A percentile compares a stretch with the other conserved stretches of the same genome.
phyloP scores from a whole-genome alignment of 2,329 filamentous ascomycete species.

The Camillea tinctor region DNA sequence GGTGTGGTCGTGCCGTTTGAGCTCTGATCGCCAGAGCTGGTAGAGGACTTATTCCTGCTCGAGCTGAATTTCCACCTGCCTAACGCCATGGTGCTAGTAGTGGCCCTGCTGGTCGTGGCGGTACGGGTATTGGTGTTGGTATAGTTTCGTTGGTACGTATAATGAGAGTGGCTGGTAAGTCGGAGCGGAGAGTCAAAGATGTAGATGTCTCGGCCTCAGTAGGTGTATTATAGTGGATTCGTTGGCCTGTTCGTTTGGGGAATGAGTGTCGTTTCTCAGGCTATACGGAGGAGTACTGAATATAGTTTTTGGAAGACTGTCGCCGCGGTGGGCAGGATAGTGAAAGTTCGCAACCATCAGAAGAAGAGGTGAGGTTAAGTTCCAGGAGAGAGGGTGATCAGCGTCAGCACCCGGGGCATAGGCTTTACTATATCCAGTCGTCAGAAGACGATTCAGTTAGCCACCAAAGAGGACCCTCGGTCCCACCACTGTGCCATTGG shows the following conservation, averaged over 20 bases:
- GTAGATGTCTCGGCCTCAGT: too few relatives aligned
- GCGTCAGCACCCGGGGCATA: constrained; percentile 6
- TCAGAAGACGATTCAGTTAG: not conserved
- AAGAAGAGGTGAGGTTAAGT: not conserved
- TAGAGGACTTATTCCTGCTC: constrained; percentile 17
- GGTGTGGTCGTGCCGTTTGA: constrained; percentile 23
- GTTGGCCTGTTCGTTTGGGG: not conserved
- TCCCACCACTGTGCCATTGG: not conserved
- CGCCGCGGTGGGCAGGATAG: not conserved
- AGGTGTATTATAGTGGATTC: not conserved
- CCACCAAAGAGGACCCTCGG: not conserved
- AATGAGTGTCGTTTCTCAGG: not conserved
- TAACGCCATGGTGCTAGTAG: constrained; percentile 8
- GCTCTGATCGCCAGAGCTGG: constrained; percentile 22
- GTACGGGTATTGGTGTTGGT: too few relatives aligned
- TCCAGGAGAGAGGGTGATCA: not conserved
- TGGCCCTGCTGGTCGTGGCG: too few relatives aligned
- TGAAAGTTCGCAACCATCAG: not conserved
- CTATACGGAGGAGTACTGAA: not conserved
- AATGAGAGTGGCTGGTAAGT: not conserved
- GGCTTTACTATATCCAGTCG: not conserved
- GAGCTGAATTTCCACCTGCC: constrained; percentile 16
- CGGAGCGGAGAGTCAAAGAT: not conserved
- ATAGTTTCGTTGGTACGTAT: not conserved
- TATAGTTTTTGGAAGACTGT: not conserved